Evolutionary conservation across 192 early-diverging fungal genomes (phyloP).

Genomic region (Allomyces arbusculus): DNA sequence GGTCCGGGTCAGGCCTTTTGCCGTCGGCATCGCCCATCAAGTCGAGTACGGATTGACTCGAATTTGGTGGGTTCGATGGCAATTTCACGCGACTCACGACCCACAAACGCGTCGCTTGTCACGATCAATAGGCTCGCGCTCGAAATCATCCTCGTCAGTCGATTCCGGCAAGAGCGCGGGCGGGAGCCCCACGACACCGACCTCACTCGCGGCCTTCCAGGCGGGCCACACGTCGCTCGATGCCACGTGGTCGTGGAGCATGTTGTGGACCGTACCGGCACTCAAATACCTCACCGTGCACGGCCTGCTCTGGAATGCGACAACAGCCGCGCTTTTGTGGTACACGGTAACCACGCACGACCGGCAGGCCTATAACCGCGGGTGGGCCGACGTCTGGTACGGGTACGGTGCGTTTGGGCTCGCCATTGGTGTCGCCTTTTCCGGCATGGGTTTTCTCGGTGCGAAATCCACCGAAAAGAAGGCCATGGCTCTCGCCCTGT

Average conservation of each 20-base stretch:
- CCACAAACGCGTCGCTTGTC: too few relatives aligned
- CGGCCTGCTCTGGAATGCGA: conserved; percentile 7
- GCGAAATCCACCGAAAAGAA: conserved; percentile 6
- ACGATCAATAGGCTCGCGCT: too few relatives aligned
- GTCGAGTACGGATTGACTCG: too few relatives aligned
- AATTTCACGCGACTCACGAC: too few relatives aligned
- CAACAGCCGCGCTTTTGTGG: conserved; percentile 1
- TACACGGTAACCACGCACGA: conserved; percentile 4
- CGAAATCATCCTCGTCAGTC: too few relatives aligned
- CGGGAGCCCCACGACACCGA: too few relatives aligned
- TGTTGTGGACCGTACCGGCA: neutral
- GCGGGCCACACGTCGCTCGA: too few relatives aligned
- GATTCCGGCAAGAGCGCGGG: too few relatives aligned
- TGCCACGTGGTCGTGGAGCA: neutral
- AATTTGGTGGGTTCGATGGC: too few relatives aligned
- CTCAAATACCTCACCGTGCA: conserved; percentile 8
- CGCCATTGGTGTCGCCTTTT: conserved; percentile 6
- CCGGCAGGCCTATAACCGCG: conserved; percentile 9
- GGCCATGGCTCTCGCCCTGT: conserved; percentile 3
- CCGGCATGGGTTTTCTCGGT: conserved; percentile 5
- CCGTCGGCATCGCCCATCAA: too few relatives aligned
- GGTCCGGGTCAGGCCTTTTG: too few relatives aligned
- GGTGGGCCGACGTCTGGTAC: conserved; percentile 10
- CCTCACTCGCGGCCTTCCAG: too few relatives aligned
- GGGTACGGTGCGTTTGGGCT: conserved; percentile 6